Base-by-base conservation (phyloP, 2,329 filamentous ascomycete genomes). In the Alternaria burnsii region DNA sequence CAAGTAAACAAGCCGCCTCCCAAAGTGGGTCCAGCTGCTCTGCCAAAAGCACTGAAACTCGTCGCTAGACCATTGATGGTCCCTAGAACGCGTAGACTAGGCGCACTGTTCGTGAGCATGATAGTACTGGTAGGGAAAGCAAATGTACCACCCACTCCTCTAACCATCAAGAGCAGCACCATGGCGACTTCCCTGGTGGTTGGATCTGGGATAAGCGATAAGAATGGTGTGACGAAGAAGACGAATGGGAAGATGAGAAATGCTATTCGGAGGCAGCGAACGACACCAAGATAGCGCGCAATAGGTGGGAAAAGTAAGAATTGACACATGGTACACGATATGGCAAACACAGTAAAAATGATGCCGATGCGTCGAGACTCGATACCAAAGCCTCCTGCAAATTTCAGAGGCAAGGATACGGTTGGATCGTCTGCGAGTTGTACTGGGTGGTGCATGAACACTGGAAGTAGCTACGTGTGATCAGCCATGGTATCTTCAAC, bases 31-130 rank as follows among this genome's bases (percentile, higher is more conserved):
- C 95, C 95, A 0, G 86, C 72, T 0, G 93, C 94, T 50, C 94
- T 84, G 2, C 94, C 94, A 5, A 97, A 78, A 0, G 92, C 93
- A 65, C 89, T 90, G 34, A 94, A 88, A 57, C 90, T 91, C 0
- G 94, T 97, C 0, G 93, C 94, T 62, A 97, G 88, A 3, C 94
- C 95, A 72, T 98, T 98, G 56, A 98, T 81, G 0, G 94, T 97
- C 1, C 93, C 94, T 5, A 98, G 85, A 10, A 97, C 87, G 43
- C 86, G 83, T 16, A 97, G 81, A 55, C 90, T 93, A 1, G 84
- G 80, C 5, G 93, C 93, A 10, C 90, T 92, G 79, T 97, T 97
- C 28, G 94, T 97, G 38, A 98, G 85, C 48, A 98, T 83, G 69
- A 98, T 97, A 6, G 92, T 97, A 26, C 87, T 90, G 71, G 92